These are phyloP conservation scores for Glycine latifolia DNA, from an alignment of 306 rosid genomes.

Conservation along the genomic window DNA sequence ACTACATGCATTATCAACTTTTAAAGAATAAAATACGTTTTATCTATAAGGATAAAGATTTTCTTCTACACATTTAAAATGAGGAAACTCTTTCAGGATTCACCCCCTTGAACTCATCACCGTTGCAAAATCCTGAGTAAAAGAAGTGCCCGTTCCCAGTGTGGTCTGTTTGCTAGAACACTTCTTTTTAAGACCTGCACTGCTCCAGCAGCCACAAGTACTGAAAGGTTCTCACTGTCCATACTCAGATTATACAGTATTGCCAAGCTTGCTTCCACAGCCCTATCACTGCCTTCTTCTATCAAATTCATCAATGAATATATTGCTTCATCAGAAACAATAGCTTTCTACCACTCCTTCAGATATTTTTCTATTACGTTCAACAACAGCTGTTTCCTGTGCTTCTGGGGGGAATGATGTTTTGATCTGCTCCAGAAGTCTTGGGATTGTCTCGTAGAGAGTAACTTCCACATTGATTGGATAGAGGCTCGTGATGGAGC, in stretches of 20 bases:
- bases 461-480: conserved; percentile 80
- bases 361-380: conserved; percentile 79
- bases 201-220: conserved; percentile 76
- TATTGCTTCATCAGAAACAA: conserved; percentile 70
- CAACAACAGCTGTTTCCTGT: conserved; percentile 75
- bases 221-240: conserved; percentile 79
- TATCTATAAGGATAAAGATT: not conserved
- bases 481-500: conserved; percentile 42
- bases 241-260: conserved; percentile 77
- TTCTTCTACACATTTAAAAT: not conserved
- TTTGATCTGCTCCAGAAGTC: conserved; percentile 75
- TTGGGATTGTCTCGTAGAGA: conserved; percentile 78
- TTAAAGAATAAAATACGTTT: not conserved
- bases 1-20: no score
- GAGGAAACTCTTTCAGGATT: conserved; percentile 35
- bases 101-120: conserved; percentile 35
- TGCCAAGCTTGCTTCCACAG: conserved; percentile 76
- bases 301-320: conserved; percentile 71
- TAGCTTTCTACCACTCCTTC: conserved; percentile 72
- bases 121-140: conserved; percentile 74
- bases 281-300: conserved; percentile 78
- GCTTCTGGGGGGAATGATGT: conserved; percentile 61
- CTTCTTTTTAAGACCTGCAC: conserved; percentile 70
- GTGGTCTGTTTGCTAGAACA: conserved; percentile 66
- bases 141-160: conserved; percentile 84